Evolutionary conservation across 768 basidiomycete species (phyloP).

Genomic region (Macrocybe gigantea): DNA sequence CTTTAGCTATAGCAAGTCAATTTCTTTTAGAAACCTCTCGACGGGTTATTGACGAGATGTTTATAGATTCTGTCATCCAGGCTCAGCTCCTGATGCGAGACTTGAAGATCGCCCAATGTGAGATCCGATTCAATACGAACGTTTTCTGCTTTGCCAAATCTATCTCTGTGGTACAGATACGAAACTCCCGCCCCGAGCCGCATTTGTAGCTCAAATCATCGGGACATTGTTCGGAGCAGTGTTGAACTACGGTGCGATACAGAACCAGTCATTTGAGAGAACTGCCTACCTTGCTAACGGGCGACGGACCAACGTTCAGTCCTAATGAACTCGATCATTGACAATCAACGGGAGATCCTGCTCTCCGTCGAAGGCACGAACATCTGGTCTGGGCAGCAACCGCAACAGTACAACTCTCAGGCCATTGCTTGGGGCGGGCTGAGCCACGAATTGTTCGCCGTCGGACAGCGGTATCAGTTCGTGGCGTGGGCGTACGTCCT

Average conservation of each 20-base stretch:
- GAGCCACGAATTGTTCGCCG: slow-evolving; percentile 10
- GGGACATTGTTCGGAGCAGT: slow-evolving; percentile 39
- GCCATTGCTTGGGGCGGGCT: slow-evolving; percentile 49
- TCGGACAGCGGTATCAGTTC: slow-evolving; percentile 21
- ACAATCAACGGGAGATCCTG: slow-evolving; percentile 39
- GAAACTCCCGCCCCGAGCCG: slow-evolving; percentile 60
- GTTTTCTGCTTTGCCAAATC: background rate
- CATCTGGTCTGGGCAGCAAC: slow-evolving; percentile 43
- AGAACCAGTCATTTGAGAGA: slow-evolving; percentile 2
- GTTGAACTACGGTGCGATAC: slow-evolving; percentile 17
- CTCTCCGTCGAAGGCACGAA: slow-evolving; percentile 47
- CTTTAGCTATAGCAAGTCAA: too few species aligned
- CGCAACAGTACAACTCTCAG: slow-evolving; percentile 45
- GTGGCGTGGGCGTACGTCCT: slow-evolving; percentile 42
- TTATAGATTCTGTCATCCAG: too few species aligned
- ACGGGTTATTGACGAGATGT: too few species aligned
- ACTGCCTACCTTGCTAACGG: slow-evolving; percentile 21
- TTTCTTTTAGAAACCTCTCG: too few species aligned
- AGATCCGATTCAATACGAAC: background rate
- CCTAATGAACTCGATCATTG: slow-evolving; percentile 53
- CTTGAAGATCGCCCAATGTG: background rate
- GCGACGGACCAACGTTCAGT: slow-evolving; percentile 32
- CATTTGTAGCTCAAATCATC: slow-evolving; percentile 46
- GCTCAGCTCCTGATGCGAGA: too few species aligned
- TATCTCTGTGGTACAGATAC: slow-evolving; percentile 31